Percentiles rank a stretch among this genome's conserved stretches.
Evolutionary conservation across 2,329 filamentous ascomycete genomes (phyloP).

Genomic region (Claviceps citrina): DNA sequence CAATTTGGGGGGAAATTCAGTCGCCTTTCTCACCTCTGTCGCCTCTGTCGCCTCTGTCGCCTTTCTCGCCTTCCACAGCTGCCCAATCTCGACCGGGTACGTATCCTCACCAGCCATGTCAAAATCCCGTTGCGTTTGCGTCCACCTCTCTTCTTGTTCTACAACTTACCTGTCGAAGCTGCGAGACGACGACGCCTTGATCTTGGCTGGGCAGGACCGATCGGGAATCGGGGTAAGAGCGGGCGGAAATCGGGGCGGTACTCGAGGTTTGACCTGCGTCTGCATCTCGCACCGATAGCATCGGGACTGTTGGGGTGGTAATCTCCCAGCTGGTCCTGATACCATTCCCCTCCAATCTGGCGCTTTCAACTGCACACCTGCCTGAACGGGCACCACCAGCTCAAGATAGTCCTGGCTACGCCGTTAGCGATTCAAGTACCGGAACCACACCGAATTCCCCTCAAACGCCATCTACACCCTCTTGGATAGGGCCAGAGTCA

Average conservation of each 20-base stretch:
- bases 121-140: no score
- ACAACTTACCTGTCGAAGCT: neutral
- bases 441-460: constrained; percentile 20
- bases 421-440: constrained; percentile 18
- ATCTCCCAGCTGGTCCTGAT: constrained; percentile 18
- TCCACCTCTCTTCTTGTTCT: neutral
- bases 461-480: constrained; percentile 20
- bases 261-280: constrained; percentile 2
- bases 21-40: neutral
- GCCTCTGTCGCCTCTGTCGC: neutral
- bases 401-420: constrained; percentile 18
- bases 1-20: no score
- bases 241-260: neutral
- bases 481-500: constrained; percentile 14
- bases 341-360: constrained; percentile 17
- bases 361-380: constrained; percentile 18
- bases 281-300: constrained; percentile 1
- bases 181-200: neutral
- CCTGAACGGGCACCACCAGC: constrained; percentile 19
- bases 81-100: neutral
- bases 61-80: neutral
- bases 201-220: neutral
- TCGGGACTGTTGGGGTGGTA: constrained; percentile 21
- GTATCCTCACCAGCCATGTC: neutral
- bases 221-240: no score